A percentile compares a stretch with the other conserved stretches of the same genome.
Conservation (phyloP, 2,329 filamentous ascomycete genomes). For the Coniochaeta prunicola region DNA sequence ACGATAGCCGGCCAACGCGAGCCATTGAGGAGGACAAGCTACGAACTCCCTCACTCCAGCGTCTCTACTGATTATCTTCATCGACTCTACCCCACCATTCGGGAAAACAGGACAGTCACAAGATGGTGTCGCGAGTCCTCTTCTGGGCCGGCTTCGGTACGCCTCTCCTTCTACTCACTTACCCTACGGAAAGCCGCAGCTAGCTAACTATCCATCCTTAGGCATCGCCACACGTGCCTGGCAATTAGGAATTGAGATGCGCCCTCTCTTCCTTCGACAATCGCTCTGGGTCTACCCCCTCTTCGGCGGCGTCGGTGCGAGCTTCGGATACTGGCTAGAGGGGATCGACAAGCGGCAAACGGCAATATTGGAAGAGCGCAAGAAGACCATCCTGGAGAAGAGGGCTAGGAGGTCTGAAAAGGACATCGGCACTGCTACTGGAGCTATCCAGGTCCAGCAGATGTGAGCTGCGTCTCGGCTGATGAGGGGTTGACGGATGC, state of each 20-base stretch:
- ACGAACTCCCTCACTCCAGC: not conserved
- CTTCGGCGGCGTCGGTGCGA: conserved; percentile 77
- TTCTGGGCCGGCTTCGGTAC: conserved; percentile 92
- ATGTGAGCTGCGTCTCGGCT: not conserved
- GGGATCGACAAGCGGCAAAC: conserved; percentile 81
- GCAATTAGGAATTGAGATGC: conserved; percentile 98
- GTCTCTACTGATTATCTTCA: not conserved
- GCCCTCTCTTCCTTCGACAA: conserved; percentile 78
- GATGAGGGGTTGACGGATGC: not conserved
- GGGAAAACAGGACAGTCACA: not conserved
- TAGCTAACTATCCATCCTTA: conserved; percentile 27
- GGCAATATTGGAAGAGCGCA: conserved; percentile 68
- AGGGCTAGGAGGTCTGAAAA: conserved; percentile 67
- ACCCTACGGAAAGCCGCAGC: conserved; percentile 6
- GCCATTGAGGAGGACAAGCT: conserved; percentile 1
- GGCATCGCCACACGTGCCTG: conserved; percentile 87
- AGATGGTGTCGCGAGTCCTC: conserved; percentile 58
- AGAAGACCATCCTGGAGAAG: conserved; percentile 80
- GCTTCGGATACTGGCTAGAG: conserved; percentile 96
- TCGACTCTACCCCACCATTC: not conserved
- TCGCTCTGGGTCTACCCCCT: conserved; percentile 88
- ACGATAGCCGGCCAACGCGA: not conserved
- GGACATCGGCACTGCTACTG: conserved; percentile 33
- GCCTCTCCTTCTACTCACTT: conserved; percentile 20
- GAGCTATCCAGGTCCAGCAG: not conserved